Evolutionary conservation across 306 rosid species (phyloP).

Genomic region (Clitoria ternatea): DNA sequence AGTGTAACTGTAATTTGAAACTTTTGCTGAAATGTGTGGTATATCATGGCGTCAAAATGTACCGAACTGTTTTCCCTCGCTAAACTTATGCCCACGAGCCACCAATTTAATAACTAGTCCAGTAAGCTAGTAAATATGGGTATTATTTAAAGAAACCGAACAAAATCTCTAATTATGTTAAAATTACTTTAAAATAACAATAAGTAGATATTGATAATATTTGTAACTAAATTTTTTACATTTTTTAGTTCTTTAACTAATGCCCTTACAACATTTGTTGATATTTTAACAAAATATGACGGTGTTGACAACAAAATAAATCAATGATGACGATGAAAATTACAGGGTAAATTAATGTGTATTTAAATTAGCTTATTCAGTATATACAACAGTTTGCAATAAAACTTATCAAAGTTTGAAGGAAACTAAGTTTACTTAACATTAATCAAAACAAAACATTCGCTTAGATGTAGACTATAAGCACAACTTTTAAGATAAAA

Average conservation of each 20-base stretch:
- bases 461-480: neutral
- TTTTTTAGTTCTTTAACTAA: too few species aligned
- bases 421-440: neutral
- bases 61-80: neutral
- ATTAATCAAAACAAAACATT: neutral
- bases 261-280: too few species aligned
- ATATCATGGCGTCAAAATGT: neutral
- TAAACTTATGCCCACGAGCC: neutral
- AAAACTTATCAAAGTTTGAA: neutral
- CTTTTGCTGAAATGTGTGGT: neutral
- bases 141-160: too few species aligned
- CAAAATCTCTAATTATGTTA: too few species aligned
- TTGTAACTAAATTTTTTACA: too few species aligned
- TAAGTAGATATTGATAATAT: too few species aligned
- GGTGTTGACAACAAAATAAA: neutral
- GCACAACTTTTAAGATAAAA: neutral
- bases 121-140: too few species aligned
- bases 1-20: neutral
- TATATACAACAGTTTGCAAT: neutral
- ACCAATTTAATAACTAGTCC: too few species aligned
- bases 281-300: too few species aligned
- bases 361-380: neutral
- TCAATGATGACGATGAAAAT: neutral
- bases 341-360: neutral
- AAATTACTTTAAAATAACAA: too few species aligned